A percentile compares a stretch with the other conserved stretches of the same genome.
These are phyloP conservation scores for Beverwykella pulmonaria DNA, from an alignment of 495 filamentous ascomycete species.

Conservation along the genomic window DNA sequence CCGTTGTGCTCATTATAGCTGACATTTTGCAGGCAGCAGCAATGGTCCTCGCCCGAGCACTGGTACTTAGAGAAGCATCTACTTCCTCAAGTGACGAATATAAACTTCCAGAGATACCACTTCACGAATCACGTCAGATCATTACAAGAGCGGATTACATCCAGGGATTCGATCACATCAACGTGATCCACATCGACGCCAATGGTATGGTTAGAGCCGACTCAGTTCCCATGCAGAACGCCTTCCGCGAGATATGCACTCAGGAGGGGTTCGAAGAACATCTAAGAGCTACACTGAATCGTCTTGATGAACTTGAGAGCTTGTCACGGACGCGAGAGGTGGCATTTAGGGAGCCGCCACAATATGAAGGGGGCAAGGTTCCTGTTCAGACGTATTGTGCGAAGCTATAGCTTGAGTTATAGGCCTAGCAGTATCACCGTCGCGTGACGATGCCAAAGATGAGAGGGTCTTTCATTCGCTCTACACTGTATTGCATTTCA, in stretches of 20 bases:
- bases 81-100: slow-evolving; percentile 68
- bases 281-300: slow-evolving; percentile 75
- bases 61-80: slow-evolving; percentile 75
- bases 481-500: too few relatives aligned
- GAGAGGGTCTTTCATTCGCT: too few relatives aligned
- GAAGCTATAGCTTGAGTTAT: slow-evolving; percentile 9
- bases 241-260: slow-evolving; percentile 77
- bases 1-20: neutral
- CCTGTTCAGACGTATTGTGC: slow-evolving; percentile 7
- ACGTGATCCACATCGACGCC: slow-evolving; percentile 91
- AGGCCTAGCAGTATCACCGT: too few relatives aligned
- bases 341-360: slow-evolving; percentile 46
- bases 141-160: slow-evolving; percentile 97
- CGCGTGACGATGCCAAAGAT: too few relatives aligned
- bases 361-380: neutral
- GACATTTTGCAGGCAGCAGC: neutral
- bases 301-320: slow-evolving; percentile 87
- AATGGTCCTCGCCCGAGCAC: slow-evolving; percentile 79
- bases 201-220: slow-evolving; percentile 80
- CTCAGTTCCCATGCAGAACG: slow-evolving; percentile 85
- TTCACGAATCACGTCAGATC: slow-evolving; percentile 82
- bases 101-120: slow-evolving; percentile 73
- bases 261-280: slow-evolving; percentile 74
- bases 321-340: slow-evolving; percentile 89
- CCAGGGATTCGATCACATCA: slow-evolving; percentile 83